phyloP scores from a whole-genome alignment of 805 yeast species.

The Ogataea populi-albae region DNA sequence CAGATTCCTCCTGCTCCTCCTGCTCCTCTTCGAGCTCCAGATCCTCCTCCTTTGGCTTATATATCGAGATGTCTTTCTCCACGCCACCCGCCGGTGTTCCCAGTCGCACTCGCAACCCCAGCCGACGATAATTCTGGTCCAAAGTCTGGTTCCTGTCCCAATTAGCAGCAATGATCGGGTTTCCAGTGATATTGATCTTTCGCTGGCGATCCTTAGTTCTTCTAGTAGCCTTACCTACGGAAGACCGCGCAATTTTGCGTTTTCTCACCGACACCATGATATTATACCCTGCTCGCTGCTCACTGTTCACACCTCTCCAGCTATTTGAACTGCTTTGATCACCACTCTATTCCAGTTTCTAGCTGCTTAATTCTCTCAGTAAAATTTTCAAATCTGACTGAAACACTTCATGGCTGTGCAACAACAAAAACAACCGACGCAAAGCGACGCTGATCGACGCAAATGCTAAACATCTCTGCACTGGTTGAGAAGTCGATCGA shows the following conservation, averaged over 20 bases:
- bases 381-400: too few species aligned
- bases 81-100: constrained; percentile 75
- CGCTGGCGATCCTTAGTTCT: constrained; percentile 67
- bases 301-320: background rate
- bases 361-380: too few species aligned
- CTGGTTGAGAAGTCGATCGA: too few species aligned
- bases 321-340: background rate
- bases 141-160: constrained; percentile 87
- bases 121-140: constrained; percentile 77
- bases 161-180: constrained; percentile 80
- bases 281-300: background rate
- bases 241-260: constrained; percentile 77
- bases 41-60: constrained; percentile 33
- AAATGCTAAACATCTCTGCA: too few species aligned
- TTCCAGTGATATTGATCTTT: constrained; percentile 61
- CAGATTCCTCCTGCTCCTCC: constrained; percentile 32
- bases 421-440: too few species aligned
- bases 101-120: constrained; percentile 72
- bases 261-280: constrained; percentile 61
- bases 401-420: too few species aligned
- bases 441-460: too few species aligned
- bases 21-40: constrained; percentile 26
- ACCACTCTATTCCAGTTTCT: background rate
- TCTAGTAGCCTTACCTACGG: constrained; percentile 68
- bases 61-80: constrained; percentile 53